Evolutionary conservation across 2,329 filamentous ascomycete genomes (phyloP), one percentile per base, ranked within the genome.

Genomic region (Triangularia setosa): DNA sequence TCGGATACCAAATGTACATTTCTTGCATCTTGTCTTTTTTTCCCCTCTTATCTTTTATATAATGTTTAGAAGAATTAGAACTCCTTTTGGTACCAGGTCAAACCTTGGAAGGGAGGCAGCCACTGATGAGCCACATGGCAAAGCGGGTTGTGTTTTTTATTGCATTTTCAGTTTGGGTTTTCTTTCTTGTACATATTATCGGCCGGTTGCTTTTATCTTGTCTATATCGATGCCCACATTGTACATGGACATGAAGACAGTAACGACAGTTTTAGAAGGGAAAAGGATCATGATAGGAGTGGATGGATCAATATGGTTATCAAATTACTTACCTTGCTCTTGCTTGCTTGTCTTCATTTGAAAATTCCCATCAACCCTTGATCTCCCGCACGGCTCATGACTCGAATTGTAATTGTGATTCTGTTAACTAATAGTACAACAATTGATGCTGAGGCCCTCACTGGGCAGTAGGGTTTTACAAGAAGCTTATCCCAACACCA

Each of bases 401-500:
- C 14, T n/a, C 16, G 16, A 14, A 40, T 14, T n/a, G 33, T n/a
- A 14, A 16, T 33, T 40, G 4, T 40, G 33, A n/a, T 40, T 18
- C 7, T 7, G 33, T 12, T 40, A 40, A n/a, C 33, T 56, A 56
- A 56, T 56, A 30, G 27, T 55, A 61, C 35, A 48, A 48, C 18
- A 18, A 61, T 48, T n/a, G 30, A 28, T 44, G 23, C 53, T 27
- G 8, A 44, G 2, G 25, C 4, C 18, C 9, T 11, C 14, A 14
- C n/a, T n/a, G 16, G n/a, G 6, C 6, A n/a, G 4, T 14, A 21
- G n/a, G 11, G 28, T 11, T 11, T 30, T 90, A 98, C 83, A 98
- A 79, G 75, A 99, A 97, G 79, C 91, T 96, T 74, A 99, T 93
- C 58, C 95, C 95, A 48, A 99, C 92, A n/a, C 95, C 95, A 72